Base-by-base conservation (phyloP, 1,284 basidiomycete genomes). In the Stygiomarasmius scandens region DNA sequence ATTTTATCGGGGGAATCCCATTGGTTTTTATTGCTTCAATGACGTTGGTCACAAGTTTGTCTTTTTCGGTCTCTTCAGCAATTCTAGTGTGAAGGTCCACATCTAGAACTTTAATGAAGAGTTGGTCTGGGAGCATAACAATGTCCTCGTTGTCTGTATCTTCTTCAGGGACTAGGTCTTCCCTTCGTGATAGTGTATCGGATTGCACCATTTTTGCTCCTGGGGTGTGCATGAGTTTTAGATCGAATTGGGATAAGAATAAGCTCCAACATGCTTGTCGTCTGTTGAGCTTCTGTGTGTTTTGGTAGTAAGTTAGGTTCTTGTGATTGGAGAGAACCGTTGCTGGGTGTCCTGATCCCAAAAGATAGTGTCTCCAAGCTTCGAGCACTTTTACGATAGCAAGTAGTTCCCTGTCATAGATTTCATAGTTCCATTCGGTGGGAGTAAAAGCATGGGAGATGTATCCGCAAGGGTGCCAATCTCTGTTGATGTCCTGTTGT, bases 261-360 rank as follows among this genome's bases (percentile, higher is more conserved):
- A 69, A 49, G 2, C 59, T 54, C 76, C 77, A 80, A 23, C 71
- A 49, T 0, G 71, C 74, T 56, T 80, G 77, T 9, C 69, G 25
- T 32, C 66, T 54, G 48, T 67, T 74, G 0, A 78, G 63, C 9
- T 66, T 68, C n/a, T 68, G 65, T 0, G 67, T 50, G 32, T 34
- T 34, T 34, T 14, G 1, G 56, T 59, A 74, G 38, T 69, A 72
- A 46, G 47, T 47, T 0, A 74, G 58, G 48, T 74, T 75, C 9
- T 70, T 61, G 46, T 75, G 73, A 44, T 75, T 67, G 0, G 72
- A 69, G 46, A 60, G 61, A 4, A 74, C 59, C 9, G 64, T 58
- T 9, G 69, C 51, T 8, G 16, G 36, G 6, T 55, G 38, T 11
- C 24, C 14, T 34, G 32, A 34, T 14, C 32, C 71, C 46, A 64